Conservation (phyloP, 192 early-diverging fungal genomes). For the Phycomyces blakesleeanus region DNA sequence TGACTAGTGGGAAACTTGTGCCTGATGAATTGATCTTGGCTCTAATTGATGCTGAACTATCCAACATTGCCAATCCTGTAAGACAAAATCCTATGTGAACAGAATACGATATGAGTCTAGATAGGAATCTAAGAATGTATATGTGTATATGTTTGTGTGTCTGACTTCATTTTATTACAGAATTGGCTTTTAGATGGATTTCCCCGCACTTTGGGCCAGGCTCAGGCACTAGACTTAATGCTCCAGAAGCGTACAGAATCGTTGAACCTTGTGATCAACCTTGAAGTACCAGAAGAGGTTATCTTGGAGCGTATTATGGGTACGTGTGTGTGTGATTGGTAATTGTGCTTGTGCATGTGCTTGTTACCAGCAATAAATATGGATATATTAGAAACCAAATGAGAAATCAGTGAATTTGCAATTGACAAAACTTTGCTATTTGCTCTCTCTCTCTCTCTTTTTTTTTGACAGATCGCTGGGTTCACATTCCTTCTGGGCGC, state of each 20-base stretch:
- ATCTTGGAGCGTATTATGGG: constrained; percentile 87
- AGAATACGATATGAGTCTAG: too few species aligned
- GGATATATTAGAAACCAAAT: too few species aligned
- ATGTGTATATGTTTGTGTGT: not conserved
- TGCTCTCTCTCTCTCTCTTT: not conserved
- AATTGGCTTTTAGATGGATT: constrained; percentile 89
- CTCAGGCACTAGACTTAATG: constrained; percentile 62
- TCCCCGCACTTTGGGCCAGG: constrained; percentile 84
- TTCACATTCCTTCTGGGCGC: constrained; percentile 86
- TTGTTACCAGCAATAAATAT: too few species aligned
- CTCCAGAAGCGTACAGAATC: constrained; percentile 54
- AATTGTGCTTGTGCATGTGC: too few species aligned
- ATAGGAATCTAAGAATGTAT: too few species aligned
- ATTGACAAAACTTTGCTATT: not conserved
- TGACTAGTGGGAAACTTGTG: constrained; percentile 57
- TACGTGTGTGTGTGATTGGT: constrained; percentile 29
- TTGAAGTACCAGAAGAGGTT: constrained; percentile 87
- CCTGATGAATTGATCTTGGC: constrained; percentile 68
- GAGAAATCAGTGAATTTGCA: not conserved
- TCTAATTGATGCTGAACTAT: constrained; percentile 62
- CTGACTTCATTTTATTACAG: constrained; percentile 20
- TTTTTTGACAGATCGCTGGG: constrained; percentile 75
- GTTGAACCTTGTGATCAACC: constrained; percentile 82
- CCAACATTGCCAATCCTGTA: constrained; percentile 41
- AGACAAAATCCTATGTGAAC: not conserved